These are phyloP conservation scores for Entoloma clypeatum DNA, from an alignment of 1,284 basidiomycete species.

Conservation along the genomic window DNA sequence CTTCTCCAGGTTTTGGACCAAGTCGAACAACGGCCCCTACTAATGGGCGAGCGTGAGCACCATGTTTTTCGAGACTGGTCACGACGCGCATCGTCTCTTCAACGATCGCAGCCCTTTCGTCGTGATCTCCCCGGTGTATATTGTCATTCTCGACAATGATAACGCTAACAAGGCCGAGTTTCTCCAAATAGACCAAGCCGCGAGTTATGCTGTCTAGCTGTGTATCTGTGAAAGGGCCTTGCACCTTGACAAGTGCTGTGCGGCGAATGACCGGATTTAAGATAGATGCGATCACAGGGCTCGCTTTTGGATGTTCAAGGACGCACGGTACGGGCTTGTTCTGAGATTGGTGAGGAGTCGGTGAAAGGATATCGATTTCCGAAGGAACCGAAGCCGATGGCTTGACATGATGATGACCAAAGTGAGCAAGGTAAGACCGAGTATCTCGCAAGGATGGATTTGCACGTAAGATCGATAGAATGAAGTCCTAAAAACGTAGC, in stretches of 20 bases:
- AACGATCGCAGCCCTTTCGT: constrained; percentile 56
- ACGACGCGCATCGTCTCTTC: constrained; percentile 84
- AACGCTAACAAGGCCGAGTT: constrained; percentile 91
- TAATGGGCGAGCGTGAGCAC: constrained; percentile 84
- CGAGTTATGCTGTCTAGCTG: constrained; percentile 93
- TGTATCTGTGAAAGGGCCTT: constrained; percentile 94
- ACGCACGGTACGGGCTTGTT: constrained; percentile 20
- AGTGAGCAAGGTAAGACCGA: constrained; percentile 84
- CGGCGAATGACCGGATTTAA: constrained; percentile 79
- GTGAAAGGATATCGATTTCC: constrained; percentile 24
- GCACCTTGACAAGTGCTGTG: constrained; percentile 94
- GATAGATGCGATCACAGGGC: constrained; percentile 75
- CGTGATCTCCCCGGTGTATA: constrained; percentile 61
- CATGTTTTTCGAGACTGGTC: constrained; percentile 79
- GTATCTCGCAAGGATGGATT: constrained; percentile 92
- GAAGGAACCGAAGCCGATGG: constrained; percentile 20
- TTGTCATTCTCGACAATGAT: constrained; percentile 92
- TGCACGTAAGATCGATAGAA: constrained; percentile 90
- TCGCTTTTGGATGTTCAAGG: constrained; percentile 37
- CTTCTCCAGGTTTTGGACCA: constrained; percentile 66
- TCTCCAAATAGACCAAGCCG: constrained; percentile 93
- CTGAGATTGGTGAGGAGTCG: constrained; percentile 23
- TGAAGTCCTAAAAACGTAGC: constrained; percentile 74
- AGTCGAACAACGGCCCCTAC: constrained; percentile 83
- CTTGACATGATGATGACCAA: constrained; percentile 58